phyloP scores from a whole-genome alignment of 2,329 filamentous ascomycete species.

The Talaromyces sp. region DNA sequence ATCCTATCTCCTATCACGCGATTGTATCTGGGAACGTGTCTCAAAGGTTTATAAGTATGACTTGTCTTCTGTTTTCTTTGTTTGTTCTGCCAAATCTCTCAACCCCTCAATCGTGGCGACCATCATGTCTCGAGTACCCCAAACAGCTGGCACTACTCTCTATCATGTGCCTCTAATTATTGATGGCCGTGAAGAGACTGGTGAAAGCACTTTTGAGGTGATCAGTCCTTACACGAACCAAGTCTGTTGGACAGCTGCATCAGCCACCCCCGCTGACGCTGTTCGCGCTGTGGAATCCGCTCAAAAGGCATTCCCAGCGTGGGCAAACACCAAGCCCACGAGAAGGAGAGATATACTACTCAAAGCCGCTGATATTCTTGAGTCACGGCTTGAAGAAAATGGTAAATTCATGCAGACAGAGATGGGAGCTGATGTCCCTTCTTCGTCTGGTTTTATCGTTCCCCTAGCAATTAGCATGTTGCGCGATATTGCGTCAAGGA shows the following conservation, averaged over 20 bases:
- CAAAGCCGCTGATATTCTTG: conserved; percentile 60
- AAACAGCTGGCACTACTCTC: background rate
- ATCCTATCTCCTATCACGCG: background rate
- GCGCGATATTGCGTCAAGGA: conserved; percentile 49
- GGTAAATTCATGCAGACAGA: conserved; percentile 55
- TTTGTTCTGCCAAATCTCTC: background rate
- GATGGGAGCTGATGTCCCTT: conserved; percentile 47
- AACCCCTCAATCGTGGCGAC: background rate
- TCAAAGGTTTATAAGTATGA: background rate
- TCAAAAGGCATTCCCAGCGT: conserved; percentile 57
- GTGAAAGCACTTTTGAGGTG: conserved; percentile 41
- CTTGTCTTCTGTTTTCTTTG: too few relatives aligned
- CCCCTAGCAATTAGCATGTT: conserved; percentile 39
- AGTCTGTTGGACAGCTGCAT: conserved; percentile 52
- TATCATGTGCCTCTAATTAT: conserved; percentile 35
- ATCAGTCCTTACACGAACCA: conserved; percentile 53
- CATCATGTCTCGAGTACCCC: background rate
- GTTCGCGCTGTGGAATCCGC: conserved; percentile 55
- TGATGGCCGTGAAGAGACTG: conserved; percentile 34
- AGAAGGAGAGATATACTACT: conserved; percentile 66
- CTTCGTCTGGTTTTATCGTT: conserved; percentile 30
- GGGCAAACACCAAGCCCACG: conserved; percentile 50
- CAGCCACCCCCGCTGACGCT: conserved; percentile 45
- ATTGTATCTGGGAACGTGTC: background rate
- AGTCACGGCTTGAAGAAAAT: conserved; percentile 49